Evolutionary conservation across 2,329 filamentous ascomycete genomes (phyloP).

Genomic region (Scedosporium apiospermum): DNA sequence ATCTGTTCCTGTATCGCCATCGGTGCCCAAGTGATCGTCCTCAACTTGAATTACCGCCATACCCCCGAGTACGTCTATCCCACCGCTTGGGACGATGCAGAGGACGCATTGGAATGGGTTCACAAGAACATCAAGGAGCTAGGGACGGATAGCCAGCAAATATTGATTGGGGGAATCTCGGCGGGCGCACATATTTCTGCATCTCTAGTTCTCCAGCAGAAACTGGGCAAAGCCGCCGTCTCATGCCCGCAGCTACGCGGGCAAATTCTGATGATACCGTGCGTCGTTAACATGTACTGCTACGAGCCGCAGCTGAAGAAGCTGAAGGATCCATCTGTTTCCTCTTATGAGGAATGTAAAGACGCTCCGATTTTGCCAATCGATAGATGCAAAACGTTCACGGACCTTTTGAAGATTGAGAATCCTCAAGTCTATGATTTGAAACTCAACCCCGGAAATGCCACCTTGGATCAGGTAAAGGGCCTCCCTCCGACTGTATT

Average conservation of each 20-base stretch:
- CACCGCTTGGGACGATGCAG: conserved; percentile 39
- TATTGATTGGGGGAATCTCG: conserved; percentile 39
- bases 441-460: conserved; percentile 28
- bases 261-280: conserved; percentile 41
- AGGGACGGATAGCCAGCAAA: conserved; percentile 24
- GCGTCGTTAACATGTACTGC: conserved; percentile 22
- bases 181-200: conserved; percentile 35
- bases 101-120: conserved; percentile 46
- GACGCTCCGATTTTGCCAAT: conserved; percentile 39
- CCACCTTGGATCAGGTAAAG: conserved; percentile 21
- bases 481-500: conserved; percentile 34
- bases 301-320: conserved; percentile 21
- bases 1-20: conserved; percentile 37
- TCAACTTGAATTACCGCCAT: conserved; percentile 51
- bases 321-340: conserved; percentile 27
- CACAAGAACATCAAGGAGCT: conserved; percentile 30
- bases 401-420: conserved; percentile 17
- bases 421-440: conserved; percentile 19
- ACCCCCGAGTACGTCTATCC: conserved; percentile 45
- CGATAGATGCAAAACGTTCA: conserved; percentile 22
- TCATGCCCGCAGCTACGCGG: conserved; percentile 29
- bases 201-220: conserved; percentile 27
- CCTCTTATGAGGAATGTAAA: conserved; percentile 34
- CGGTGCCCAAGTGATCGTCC: conserved; percentile 29
- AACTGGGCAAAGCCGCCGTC: conserved; percentile 15